A percentile compares a stretch with the other conserved stretches of the same genome.
Conservation (phyloP, 78 protist genomes). For the Thecamonas trahens region DNA sequence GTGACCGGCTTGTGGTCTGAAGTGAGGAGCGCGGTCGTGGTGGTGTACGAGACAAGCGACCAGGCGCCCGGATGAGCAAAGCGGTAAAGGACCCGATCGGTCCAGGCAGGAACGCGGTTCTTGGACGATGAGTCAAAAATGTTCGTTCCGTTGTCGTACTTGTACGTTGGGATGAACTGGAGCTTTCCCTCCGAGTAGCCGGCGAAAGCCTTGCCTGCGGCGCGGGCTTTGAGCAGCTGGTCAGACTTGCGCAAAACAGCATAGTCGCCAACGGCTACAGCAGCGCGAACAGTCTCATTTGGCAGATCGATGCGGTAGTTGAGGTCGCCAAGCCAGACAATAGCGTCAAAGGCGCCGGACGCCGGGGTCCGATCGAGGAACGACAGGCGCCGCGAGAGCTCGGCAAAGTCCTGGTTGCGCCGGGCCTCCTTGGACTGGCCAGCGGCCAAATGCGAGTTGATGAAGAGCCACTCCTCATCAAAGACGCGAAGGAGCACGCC, state of each 20-base stretch:
- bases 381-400: slow-evolving; percentile 29
- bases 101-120: slow-evolving; percentile 80
- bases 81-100: slow-evolving; percentile 39
- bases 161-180: slow-evolving; percentile 85
- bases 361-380: slow-evolving; percentile 8
- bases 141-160: slow-evolving; percentile 65
- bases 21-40: no score
- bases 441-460: slow-evolving; percentile 88
- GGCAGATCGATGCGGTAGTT: slow-evolving; percentile 74
- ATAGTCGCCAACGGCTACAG: slow-evolving; percentile 26
- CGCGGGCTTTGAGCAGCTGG: slow-evolving; percentile 43
- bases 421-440: slow-evolving; percentile 60
- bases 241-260: slow-evolving; percentile 31
- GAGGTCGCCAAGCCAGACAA: slow-evolving; percentile 88
- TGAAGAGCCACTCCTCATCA: no score
- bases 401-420: slow-evolving; percentile 73
- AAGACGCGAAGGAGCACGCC: no score
- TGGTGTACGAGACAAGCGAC: no score
- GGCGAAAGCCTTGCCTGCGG: slow-evolving; percentile 52
- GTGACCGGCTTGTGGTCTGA: no score
- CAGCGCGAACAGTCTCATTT: slow-evolving; percentile 3
- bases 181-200: slow-evolving; percentile 73
- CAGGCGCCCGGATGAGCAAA: no score
- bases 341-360: slow-evolving; percentile 10
- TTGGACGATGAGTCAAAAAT: background rate